Evolutionary conservation across 306 rosid genomes (phyloP).

Genomic region (Potentilla sterilis): DNA sequence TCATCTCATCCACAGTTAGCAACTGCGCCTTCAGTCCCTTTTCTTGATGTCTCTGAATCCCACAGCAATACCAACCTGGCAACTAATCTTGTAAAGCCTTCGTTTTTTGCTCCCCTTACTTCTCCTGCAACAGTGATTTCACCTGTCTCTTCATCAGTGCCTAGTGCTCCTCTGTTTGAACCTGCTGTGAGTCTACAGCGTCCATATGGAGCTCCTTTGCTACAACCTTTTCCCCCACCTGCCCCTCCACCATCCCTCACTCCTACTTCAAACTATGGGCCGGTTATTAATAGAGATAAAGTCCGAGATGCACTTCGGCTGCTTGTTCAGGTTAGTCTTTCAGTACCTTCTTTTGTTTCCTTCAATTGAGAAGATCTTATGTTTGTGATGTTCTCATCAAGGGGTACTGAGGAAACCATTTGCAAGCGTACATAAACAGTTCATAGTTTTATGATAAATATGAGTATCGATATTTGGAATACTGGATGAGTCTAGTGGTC

Average conservation of each 20-base stretch:
- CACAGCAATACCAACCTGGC: slow-evolving; percentile 38
- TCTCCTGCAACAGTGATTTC: slow-evolving; percentile 52
- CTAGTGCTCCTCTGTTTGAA: slow-evolving; percentile 39
- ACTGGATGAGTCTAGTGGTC: background rate
- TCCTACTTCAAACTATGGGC: slow-evolving; percentile 33
- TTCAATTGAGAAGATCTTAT: slow-evolving; percentile 8
- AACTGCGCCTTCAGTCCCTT: slow-evolving; percentile 35
- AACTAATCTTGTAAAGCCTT: slow-evolving; percentile 69
- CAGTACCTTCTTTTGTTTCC: background rate
- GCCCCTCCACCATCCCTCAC: slow-evolving; percentile 69
- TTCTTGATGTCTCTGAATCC: slow-evolving; percentile 45
- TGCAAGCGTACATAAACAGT: background rate
- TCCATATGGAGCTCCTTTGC: slow-evolving; percentile 73
- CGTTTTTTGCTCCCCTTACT: slow-evolving; percentile 50
- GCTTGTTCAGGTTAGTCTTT: slow-evolving; percentile 63
- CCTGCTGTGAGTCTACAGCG: slow-evolving; percentile 59
- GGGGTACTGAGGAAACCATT: background rate
- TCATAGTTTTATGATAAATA: background rate
- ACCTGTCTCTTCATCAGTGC: slow-evolving; percentile 52
- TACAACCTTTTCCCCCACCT: slow-evolving; percentile 88
- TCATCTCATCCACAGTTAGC: slow-evolving; percentile 49
- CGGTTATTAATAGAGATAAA: slow-evolving; percentile 60
- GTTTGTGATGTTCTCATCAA: background rate
- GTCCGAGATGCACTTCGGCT: slow-evolving; percentile 76
- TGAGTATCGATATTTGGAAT: background rate